These are phyloP conservation scores for Pestalotiopsis fici DNA, from an alignment of 2,329 filamentous ascomycete genomes.

Conservation along the genomic window DNA sequence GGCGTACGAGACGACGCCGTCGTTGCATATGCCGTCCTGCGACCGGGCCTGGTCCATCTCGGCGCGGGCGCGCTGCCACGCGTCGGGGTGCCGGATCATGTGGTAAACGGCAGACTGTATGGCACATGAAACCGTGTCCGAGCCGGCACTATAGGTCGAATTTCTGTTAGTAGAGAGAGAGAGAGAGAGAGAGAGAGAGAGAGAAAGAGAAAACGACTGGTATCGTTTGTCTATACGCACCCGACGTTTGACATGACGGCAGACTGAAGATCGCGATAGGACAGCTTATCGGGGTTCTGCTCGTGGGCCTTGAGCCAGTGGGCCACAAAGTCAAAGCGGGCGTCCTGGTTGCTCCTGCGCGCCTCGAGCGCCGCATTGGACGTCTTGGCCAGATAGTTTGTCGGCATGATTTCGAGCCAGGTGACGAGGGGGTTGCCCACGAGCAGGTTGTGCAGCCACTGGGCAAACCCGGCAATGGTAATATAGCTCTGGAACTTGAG, in stretches of 20 bases:
- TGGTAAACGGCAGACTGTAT: not conserved
- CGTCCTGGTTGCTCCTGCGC: constrained; percentile 10
- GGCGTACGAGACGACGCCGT: not conserved
- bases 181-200: too few relatives aligned
- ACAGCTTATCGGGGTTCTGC: not conserved
- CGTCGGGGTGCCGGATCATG: not conserved
- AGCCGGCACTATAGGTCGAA: not conserved
- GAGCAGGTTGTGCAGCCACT: constrained; percentile 14
- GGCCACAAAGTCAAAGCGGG: constrained; percentile 12
- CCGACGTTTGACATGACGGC: constrained; percentile 5
- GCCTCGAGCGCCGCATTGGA: constrained; percentile 4
- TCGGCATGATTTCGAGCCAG: constrained; percentile 13
- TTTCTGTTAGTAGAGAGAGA: not conserved
- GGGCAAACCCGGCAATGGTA: constrained; percentile 5
- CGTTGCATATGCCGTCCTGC: not conserved
- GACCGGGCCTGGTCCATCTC: not conserved
- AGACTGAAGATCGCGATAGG: not conserved
- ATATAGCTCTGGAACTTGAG: constrained; percentile 5
- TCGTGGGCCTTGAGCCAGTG: constrained; percentile 2
- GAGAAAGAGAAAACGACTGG: too few relatives aligned
- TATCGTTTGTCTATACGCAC: not conserved
- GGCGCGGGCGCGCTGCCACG: not conserved
- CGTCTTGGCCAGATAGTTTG: constrained; percentile 8
- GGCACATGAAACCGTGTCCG: constrained; percentile 1
- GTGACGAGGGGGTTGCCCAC: constrained; percentile 15